Evolutionary conservation across 768 basidiomycete genomes (phyloP).

Genomic region (Phaeotremella fagi): DNA sequence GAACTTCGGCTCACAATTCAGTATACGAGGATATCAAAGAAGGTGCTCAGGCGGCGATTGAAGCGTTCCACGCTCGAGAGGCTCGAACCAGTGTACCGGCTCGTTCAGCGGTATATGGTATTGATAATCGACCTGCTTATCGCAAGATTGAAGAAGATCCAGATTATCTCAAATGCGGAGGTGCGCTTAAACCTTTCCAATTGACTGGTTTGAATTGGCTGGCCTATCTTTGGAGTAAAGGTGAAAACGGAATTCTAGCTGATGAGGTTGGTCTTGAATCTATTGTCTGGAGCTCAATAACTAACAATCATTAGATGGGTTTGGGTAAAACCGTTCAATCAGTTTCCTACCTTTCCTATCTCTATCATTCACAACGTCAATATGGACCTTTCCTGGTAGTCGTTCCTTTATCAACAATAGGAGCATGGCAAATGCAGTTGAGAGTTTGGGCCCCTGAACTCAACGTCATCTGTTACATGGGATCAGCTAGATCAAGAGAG

Average conservation of each 20-base stretch:
- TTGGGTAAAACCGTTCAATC: constrained; percentile 97
- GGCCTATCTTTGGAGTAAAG: constrained; percentile 90
- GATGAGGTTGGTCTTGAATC: constrained; percentile 59
- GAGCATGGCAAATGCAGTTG: constrained; percentile 97
- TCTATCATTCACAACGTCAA: constrained; percentile 85
- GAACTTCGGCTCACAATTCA: constrained; percentile 1
- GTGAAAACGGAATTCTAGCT: constrained; percentile 93
- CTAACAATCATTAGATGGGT: constrained; percentile 65
- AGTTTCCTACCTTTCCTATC: constrained; percentile 86
- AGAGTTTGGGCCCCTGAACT: constrained; percentile 90
- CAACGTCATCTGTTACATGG: constrained; percentile 95
- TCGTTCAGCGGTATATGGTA: constrained; percentile 67
- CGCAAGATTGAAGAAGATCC: constrained; percentile 82
- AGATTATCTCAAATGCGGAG: constrained; percentile 77
- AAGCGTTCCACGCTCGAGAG: constrained; percentile 71
- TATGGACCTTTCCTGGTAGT: constrained; percentile 97
- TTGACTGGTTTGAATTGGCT: constrained; percentile 97
- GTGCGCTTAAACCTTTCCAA: constrained; percentile 93
- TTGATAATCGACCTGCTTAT: constrained; percentile 69
- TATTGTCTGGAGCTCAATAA: neutral
- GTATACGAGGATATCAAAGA: constrained; percentile 63
- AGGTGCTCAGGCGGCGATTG: constrained; percentile 72
- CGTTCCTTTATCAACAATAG: constrained; percentile 94
- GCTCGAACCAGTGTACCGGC: constrained; percentile 75
- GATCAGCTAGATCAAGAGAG: constrained; percentile 77